A percentile compares a stretch with the other conserved stretches of the same genome.
These are phyloP conservation scores for Hypomontagnella submonticulosa DNA, from an alignment of 495 filamentous ascomycete species.

Conservation along the genomic window DNA sequence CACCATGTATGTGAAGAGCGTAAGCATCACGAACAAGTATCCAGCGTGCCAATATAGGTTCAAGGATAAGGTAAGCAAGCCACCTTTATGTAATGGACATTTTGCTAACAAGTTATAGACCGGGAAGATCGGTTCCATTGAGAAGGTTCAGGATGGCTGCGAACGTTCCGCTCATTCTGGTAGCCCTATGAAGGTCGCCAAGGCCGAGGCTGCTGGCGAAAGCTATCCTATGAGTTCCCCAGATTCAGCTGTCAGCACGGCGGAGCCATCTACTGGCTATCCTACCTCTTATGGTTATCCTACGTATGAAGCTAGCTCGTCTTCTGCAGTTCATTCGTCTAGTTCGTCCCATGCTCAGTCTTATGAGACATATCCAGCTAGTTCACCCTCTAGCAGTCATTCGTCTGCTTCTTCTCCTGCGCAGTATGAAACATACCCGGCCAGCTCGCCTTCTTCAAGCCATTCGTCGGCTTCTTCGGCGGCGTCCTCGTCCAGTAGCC, in stretches of 20 bases:
- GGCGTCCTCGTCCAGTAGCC: conserved; percentile 11
- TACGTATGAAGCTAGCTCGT: conserved; percentile 21
- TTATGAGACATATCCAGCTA: conserved; percentile 17
- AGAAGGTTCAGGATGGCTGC: conserved; percentile 41
- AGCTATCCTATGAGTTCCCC: conserved; percentile 22
- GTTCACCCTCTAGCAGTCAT: conserved; percentile 14
- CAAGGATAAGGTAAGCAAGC: conserved; percentile 43
- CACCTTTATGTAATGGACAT: background rate
- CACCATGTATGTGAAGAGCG: conserved; percentile 72
- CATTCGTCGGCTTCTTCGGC: conserved; percentile 11
- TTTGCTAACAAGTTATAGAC: conserved; percentile 39
- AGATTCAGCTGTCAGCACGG: conserved; percentile 8
- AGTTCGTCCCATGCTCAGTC: conserved; percentile 2
- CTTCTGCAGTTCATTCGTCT: conserved; percentile 4
- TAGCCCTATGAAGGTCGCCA: conserved; percentile 18
- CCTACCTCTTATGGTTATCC: conserved; percentile 15
- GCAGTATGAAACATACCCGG: conserved; percentile 21
- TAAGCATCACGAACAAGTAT: conserved; percentile 61
- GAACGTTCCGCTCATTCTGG: background rate
- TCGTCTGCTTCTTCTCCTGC: conserved; percentile 20
- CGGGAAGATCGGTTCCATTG: conserved; percentile 41
- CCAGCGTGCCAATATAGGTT: conserved; percentile 60
- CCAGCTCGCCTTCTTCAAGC: conserved; percentile 17
- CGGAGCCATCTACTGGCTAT: conserved; percentile 10
- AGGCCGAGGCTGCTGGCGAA: conserved; percentile 15